Conservation (phyloP, 73 alveolate species). For the Paramecium pentaurelia region DNA sequence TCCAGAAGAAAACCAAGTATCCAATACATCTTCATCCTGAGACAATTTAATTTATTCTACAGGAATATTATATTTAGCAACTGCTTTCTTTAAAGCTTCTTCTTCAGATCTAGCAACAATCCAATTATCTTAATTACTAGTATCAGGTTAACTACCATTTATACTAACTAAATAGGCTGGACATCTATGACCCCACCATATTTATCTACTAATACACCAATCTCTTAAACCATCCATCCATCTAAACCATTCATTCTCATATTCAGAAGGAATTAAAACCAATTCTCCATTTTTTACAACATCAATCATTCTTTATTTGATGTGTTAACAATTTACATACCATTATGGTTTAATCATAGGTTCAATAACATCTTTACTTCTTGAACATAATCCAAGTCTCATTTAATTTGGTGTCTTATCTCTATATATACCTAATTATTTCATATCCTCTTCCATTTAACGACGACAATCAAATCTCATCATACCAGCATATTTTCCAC, state of each 20-base stretch:
- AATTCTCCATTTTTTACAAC: slow-evolving; percentile 85
- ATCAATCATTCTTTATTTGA: slow-evolving; percentile 81
- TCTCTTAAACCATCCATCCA: slow-evolving; percentile 84
- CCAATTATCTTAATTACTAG: slow-evolving; percentile 84
- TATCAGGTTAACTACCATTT: slow-evolving; percentile 85
- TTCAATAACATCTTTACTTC: slow-evolving; percentile 97
- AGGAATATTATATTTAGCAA: slow-evolving; percentile 71
- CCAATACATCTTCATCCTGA: slow-evolving; percentile 90
- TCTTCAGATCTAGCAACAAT: slow-evolving; percentile 86
- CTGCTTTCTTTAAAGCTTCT: slow-evolving; percentile 87
- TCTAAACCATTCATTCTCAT: slow-evolving; percentile 85
- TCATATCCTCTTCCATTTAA: slow-evolving; percentile 81
- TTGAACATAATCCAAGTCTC: slow-evolving; percentile 96
- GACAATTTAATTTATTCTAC: slow-evolving; percentile 49
- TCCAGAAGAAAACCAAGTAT: slow-evolving; percentile 99
- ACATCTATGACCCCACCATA: slow-evolving; percentile 99
- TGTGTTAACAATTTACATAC: slow-evolving; percentile 86
- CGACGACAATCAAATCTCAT: slow-evolving; percentile 96
- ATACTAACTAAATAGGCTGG: slow-evolving; percentile 95
- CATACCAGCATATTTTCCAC: slow-evolving; percentile 95
- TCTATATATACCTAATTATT: slow-evolving; percentile 77
- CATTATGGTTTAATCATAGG: slow-evolving; percentile 98
- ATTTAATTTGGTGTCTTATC: slow-evolving; percentile 93
- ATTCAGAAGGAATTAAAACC: slow-evolving; percentile 80
- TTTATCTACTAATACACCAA: slow-evolving; percentile 97